These are phyloP conservation scores for Chalaropsis ovoidea DNA, from an alignment of 2,329 filamentous ascomycete species.

Conservation along the genomic window DNA sequence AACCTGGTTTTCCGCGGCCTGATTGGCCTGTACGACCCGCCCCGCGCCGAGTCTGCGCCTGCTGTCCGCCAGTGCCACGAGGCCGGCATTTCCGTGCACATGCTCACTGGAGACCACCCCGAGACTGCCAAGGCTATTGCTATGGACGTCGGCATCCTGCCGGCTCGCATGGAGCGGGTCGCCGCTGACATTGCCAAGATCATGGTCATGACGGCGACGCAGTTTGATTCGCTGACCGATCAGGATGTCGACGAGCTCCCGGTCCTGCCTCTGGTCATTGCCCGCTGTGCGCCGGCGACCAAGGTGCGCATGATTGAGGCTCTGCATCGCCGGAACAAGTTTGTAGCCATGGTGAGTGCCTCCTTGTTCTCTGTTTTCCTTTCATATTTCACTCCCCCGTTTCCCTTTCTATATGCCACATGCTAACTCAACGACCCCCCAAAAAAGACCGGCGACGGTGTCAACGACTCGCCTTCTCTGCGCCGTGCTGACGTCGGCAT, in stretches of 20 bases:
- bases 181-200: constrained; percentile 44
- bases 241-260: constrained; percentile 55
- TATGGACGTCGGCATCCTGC: constrained; percentile 51
- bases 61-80: constrained; percentile 50
- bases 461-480: constrained; percentile 62
- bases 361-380: not conserved
- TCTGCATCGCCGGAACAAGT: constrained; percentile 53
- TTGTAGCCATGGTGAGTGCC: constrained; percentile 52
- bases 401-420: not conserved
- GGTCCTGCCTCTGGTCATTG: constrained; percentile 57
- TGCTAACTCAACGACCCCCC: not conserved
- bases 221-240: constrained; percentile 55
- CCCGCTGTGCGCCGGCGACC: constrained; percentile 57
- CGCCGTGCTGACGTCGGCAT: constrained; percentile 63
- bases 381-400: no score
- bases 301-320: constrained; percentile 68
- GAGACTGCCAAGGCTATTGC: constrained; percentile 55
- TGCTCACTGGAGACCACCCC: constrained; percentile 58
- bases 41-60: constrained; percentile 54
- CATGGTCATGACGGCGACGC: constrained; percentile 54
- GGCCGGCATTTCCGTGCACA: constrained; percentile 56
- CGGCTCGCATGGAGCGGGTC: constrained; percentile 40
- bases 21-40: constrained; percentile 61
- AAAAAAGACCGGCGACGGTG: constrained; percentile 54
- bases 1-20: constrained; percentile 56